Base-by-base conservation (phyloP, 805 yeast species). In the Saccharomycopsis fibuligera region DNA sequence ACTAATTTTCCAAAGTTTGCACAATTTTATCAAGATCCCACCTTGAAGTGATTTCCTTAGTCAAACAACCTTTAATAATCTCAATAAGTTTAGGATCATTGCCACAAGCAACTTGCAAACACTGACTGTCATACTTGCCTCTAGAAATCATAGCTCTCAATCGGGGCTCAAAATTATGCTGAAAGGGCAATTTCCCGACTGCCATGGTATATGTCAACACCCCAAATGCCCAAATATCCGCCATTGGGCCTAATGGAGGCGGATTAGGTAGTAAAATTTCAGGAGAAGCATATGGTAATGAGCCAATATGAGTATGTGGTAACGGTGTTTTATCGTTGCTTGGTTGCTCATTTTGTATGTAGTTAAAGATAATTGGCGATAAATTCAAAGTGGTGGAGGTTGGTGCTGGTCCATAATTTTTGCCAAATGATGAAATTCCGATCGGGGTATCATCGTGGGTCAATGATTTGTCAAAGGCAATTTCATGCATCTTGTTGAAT, bases 221-320 rank as follows among this genome's bases (percentile, higher is more conserved):
- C 3, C 97, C 98, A 40, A 86, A 72, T 0, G 96, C 95, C 97
- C 97, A 90, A 4, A 86, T 74, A 65, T 90, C 98, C 1, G 90
- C 82, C 35, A 78, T 67, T 2, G 86, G 81, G 2, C 83, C 83
- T 59, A 58, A 64, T 48, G 51, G 81, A 68, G 58, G 80, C 68
- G 88, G 86, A 39, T 72, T 70, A 1, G 85, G 82, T 36, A 89
- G 66, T 16, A 88, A 69, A 36, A 53, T 53, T 61, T 90, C 96
- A 0, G 98, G 98, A 0, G 96, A 78, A 0, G 96, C 95, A 62
- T 88, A 90, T 0, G 97, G 96, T 29, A 90, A 69, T 1, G 96
- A 89, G 0, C 98, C 98, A 43, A 87, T 85, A 56, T 82, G 83
- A 21, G 78, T 67, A 60, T 80, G 84, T 1, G 86, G 86, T 30